Conservation (phyloP, 192 early-diverging fungal species). For the Dissophora globulifera region DNA sequence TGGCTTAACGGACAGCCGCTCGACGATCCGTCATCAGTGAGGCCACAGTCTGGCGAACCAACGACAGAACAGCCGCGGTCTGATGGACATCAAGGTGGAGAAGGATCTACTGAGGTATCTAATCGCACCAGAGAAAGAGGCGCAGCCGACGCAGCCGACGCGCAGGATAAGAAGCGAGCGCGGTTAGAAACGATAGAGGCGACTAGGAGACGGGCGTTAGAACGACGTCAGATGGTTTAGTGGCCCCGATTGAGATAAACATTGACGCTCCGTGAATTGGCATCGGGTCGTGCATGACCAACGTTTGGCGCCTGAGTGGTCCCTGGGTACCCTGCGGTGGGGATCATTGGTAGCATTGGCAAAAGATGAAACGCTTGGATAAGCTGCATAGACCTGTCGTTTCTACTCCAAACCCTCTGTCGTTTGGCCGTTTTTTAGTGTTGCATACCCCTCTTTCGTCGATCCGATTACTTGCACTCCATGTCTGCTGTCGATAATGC, state of each 20-base stretch:
- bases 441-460: no score
- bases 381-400: not conserved
- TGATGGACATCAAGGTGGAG: not conserved
- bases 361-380: not conserved
- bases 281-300: no score
- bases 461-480: no score
- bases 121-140: constrained; percentile 2
- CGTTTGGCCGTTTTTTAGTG: no score
- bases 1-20: constrained; percentile 33
- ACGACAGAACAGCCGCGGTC: not conserved
- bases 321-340: no score
- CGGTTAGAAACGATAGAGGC: constrained; percentile 53
- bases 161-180: constrained; percentile 46
- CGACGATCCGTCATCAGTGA: not conserved
- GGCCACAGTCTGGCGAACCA: no score
- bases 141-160: constrained; percentile 2
- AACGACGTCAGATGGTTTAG: constrained; percentile 29
- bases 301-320: no score
- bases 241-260: not conserved
- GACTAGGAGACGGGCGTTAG: constrained; percentile 56
- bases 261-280: no score
- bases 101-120: not conserved
- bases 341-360: no score
- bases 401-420: not conserved
- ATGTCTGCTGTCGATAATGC: no score